Base-by-base conservation (phyloP, 495 filamentous ascomycete species). In the Aspergillus affinis region DNA sequence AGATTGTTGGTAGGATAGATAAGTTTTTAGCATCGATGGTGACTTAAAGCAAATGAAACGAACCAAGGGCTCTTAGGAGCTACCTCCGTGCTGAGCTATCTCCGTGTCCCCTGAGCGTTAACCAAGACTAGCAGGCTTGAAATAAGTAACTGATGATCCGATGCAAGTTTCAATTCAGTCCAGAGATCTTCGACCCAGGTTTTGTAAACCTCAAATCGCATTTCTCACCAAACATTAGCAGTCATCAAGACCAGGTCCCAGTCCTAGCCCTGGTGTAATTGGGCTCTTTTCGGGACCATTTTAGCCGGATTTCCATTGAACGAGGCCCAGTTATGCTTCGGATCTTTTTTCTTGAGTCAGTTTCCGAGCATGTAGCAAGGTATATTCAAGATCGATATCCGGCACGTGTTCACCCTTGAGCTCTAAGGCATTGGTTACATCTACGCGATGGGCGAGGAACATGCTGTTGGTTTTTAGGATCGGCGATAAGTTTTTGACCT, bases 221-320 rank as follows among this genome's bases (percentile, higher is more conserved):
- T 84, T 3, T 89, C 85, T 55, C 87, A 80, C 91, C 90, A 95
- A 2, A 91, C 90, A 13, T 91, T 91, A 51, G 89, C 91, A 17
- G 90, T 91, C 64, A 92, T 79, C 44, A 95, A 72, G 0, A 85
- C 78, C 48, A 91, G 92, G 52, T 92, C 92, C 92, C 90, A 96
- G 63, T 96, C 92, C 92, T 91, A 96, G 45, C 92, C 92, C 89
- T 92, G 93, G 69, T 94, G 91, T 64, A 95, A 96, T 73, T 95
- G 91, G 3, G 89, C 87, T 68, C 93, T 96, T 61, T 89, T 79
- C 12, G 90, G 88, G 19, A 84, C 88, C 64, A 92, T 68, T 46
- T 90, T 77, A 18, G 88, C 85, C 26, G 76, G 83, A 60, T 93
- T 90, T 5, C 90, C 91, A 64, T 93, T 93, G 83, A 89, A 95